phyloP scores from a whole-genome alignment of 2,329 filamentous ascomycete species.

The Albophoma yamanashiensis region DNA sequence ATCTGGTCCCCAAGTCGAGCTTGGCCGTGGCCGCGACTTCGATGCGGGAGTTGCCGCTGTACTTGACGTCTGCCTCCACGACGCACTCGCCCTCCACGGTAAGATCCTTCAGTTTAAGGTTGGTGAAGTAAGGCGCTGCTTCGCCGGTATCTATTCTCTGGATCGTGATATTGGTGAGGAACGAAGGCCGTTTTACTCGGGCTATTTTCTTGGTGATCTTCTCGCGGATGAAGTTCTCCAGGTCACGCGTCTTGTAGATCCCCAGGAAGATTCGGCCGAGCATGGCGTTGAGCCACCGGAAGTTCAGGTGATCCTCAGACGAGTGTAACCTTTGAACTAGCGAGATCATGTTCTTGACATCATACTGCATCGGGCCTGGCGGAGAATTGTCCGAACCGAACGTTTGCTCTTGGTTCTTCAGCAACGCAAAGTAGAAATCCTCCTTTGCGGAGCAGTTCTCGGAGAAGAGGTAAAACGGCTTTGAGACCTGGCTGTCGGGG shows the following conservation, averaged over 20 bases:
- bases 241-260: constrained; percentile 71
- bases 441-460: constrained; percentile 96
- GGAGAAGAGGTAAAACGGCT: constrained; percentile 88
- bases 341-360: constrained; percentile 76
- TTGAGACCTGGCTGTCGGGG: constrained; percentile 49
- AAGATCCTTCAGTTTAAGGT: constrained; percentile 76
- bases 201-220: constrained; percentile 97
- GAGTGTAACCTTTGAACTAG: constrained; percentile 86
- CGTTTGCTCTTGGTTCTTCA: constrained; percentile 71
- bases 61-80: constrained; percentile 78
- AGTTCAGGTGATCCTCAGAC: constrained; percentile 82
- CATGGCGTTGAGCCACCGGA: constrained; percentile 86
- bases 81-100: constrained; percentile 86
- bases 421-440: constrained; percentile 91
- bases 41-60: constrained; percentile 79
- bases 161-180: constrained; percentile 77
- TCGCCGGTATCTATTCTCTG: constrained; percentile 79
- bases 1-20: constrained; percentile 78
- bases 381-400: constrained; percentile 41
- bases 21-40: constrained; percentile 89
- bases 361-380: constrained; percentile 65
- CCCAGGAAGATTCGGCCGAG: constrained; percentile 82
- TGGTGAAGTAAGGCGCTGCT: constrained; percentile 78
- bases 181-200: constrained; percentile 81
- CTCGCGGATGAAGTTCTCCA: constrained; percentile 67